Evolutionary conservation across 768 basidiomycete genomes (phyloP).

Genomic region (Russula griseocarnosa): DNA sequence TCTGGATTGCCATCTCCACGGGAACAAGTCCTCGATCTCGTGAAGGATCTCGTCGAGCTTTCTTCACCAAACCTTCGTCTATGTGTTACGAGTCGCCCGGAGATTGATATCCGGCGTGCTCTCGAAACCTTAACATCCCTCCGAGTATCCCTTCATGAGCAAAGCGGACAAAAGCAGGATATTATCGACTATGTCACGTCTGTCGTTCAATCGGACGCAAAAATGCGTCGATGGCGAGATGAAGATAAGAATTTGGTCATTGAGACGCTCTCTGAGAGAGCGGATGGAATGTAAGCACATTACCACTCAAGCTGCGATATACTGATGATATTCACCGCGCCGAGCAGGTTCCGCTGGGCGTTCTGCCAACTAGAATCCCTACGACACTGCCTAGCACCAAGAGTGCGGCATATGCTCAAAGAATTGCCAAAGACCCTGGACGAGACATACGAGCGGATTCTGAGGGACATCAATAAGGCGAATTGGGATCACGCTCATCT

Average conservation of each 20-base stretch:
- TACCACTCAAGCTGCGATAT: too few relatives aligned
- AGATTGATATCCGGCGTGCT: not conserved
- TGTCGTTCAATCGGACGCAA: not conserved
- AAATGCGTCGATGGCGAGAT: not conserved
- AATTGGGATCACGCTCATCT: too few relatives aligned
- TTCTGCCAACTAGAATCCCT: too few relatives aligned
- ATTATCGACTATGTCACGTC: not conserved
- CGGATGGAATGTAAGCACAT: too few relatives aligned
- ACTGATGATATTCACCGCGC: too few relatives aligned
- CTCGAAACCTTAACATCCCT: not conserved
- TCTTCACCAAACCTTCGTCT: too few relatives aligned
- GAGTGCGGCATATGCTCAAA: not conserved
- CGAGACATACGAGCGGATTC: not conserved
- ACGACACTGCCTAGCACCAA: not conserved
- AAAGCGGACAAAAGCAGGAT: conserved; percentile 5
- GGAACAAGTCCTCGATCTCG: too few relatives aligned
- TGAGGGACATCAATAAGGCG: conserved; percentile 3
- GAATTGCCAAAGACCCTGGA: not conserved
- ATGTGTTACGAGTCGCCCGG: conserved; percentile 2
- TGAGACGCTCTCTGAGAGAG: too few relatives aligned
- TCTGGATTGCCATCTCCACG: too few relatives aligned
- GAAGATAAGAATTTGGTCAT: too few relatives aligned
- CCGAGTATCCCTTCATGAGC: not conserved
- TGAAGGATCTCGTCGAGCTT: too few relatives aligned
- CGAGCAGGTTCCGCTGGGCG: too few relatives aligned